phyloP scores from a whole-genome alignment of 2,329 filamentous ascomycete genomes.

The Phaeophleospora eucalypticola region DNA sequence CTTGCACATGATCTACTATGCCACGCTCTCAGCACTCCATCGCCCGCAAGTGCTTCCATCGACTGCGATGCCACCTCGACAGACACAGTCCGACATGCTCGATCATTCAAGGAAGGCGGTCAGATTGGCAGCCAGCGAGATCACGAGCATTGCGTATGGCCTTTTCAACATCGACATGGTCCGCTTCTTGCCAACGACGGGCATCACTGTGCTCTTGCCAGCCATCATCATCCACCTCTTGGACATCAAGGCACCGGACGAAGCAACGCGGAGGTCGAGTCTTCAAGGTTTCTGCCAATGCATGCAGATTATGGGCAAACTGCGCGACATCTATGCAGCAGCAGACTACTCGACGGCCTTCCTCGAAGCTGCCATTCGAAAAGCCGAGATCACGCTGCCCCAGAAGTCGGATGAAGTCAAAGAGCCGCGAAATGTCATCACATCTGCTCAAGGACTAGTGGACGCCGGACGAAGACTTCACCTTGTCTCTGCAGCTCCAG shows the following conservation, averaged over 20 bases:
- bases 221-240: conserved; percentile 92
- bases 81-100: conserved; percentile 63
- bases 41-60: conserved; percentile 84
- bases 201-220: conserved; percentile 84
- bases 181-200: conserved; percentile 77
- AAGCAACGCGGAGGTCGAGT: conserved; percentile 66
- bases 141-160: conserved; percentile 77
- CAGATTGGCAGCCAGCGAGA: conserved; percentile 76
- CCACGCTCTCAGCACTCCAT: conserved; percentile 84
- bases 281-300: conserved; percentile 82
- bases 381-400: conserved; percentile 72
- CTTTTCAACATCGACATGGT: conserved; percentile 70
- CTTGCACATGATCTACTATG: conserved; percentile 89
- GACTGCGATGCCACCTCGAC: conserved; percentile 40
- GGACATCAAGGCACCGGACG: conserved; percentile 80
- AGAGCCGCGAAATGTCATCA: conserved; percentile 33
- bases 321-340: conserved; percentile 85
- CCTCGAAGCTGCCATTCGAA: conserved; percentile 84
- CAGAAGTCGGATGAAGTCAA: conserved; percentile 31
- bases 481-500: conserved; percentile 15
- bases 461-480: conserved; percentile 43
- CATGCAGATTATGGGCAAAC: conserved; percentile 83
- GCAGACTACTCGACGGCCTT: conserved; percentile 97
- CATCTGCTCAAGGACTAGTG: conserved; percentile 44
- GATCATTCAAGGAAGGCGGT: conserved; percentile 80